Percentiles rank a stretch among this genome's conserved stretches.
phyloP scores from a whole-genome alignment of 2,329 filamentous ascomycete genomes.

The Pleoardoris graminearum region DNA sequence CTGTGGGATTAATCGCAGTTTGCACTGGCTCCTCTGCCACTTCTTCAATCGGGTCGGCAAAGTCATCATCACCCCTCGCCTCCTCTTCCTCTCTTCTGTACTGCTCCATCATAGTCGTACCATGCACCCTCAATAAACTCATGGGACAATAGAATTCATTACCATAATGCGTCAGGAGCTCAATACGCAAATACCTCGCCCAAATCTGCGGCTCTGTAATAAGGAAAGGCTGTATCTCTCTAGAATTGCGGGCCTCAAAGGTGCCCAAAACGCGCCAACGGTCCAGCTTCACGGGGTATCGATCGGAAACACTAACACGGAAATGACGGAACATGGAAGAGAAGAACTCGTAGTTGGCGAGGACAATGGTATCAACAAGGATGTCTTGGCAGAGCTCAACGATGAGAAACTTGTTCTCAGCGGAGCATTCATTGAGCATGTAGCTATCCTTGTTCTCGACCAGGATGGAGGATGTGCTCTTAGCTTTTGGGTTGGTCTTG shows the following conservation, averaged over 20 bases:
- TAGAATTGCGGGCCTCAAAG: slow-evolving; percentile 88
- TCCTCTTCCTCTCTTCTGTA: slow-evolving; percentile 83
- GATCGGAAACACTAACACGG: slow-evolving; percentile 87
- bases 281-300: slow-evolving; percentile 88
- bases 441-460: slow-evolving; percentile 99
- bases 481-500: slow-evolving; percentile 84
- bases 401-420: slow-evolving; percentile 88
- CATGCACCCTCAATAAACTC: slow-evolving; percentile 87
- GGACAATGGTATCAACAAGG: slow-evolving; percentile 90
- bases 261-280: slow-evolving; percentile 88
- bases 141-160: slow-evolving; percentile 97
- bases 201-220: slow-evolving; percentile 95
- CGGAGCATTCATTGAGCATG: slow-evolving; percentile 90
- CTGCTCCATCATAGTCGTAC: slow-evolving; percentile 91
- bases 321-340: slow-evolving; percentile 94
- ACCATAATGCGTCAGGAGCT: slow-evolving; percentile 91
- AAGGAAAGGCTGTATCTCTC: slow-evolving; percentile 91
- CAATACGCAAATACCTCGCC: slow-evolving; percentile 89
- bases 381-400: slow-evolving; percentile 88
- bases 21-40: slow-evolving; percentile 44
- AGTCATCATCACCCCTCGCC: slow-evolving; percentile 59
- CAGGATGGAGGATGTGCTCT: slow-evolving; percentile 84
- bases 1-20: slow-evolving; percentile 36
- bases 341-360: slow-evolving; percentile 99
- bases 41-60: slow-evolving; percentile 62